A percentile compares a stretch with the other conserved stretches of the same genome.
Conservation (phyloP, 192 early-diverging fungal species). For the Rhizoclosmatium sp. region DNA sequence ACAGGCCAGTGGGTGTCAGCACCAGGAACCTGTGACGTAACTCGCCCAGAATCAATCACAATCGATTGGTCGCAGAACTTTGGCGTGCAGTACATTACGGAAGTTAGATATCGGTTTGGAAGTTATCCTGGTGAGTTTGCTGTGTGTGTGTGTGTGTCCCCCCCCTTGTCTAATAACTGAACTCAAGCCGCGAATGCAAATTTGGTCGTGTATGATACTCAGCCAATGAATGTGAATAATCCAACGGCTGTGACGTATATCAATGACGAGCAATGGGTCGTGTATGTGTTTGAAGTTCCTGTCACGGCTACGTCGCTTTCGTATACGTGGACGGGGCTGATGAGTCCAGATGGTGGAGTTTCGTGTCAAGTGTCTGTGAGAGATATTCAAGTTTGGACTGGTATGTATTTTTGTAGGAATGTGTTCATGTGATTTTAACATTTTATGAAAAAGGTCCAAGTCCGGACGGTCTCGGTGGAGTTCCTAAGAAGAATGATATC, state of each 20-base stretch:
- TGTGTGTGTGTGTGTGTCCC: background rate
- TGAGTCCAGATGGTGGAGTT: constrained; percentile 13
- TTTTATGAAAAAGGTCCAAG: no score
- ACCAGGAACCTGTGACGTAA: constrained; percentile 7
- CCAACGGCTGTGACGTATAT: constrained; percentile 33
- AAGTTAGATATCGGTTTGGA: constrained; percentile 24
- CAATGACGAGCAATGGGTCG: constrained; percentile 15
- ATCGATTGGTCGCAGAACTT: constrained; percentile 26
- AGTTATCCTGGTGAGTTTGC: background rate
- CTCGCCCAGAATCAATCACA: constrained; percentile 3
- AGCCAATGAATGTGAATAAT: constrained; percentile 33
- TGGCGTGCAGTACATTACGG: constrained; percentile 28
- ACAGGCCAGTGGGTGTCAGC: constrained; percentile 16
- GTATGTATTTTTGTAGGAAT: background rate
- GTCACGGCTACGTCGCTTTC: constrained; percentile 25
- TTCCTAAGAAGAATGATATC: background rate
- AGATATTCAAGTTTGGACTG: constrained; percentile 30
- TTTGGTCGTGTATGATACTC: constrained; percentile 30
- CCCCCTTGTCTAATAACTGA: background rate
- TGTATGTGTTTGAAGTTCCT: constrained; percentile 32
- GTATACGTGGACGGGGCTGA: background rate
- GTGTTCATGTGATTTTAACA: no score
- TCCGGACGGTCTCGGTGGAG: constrained; percentile 4
- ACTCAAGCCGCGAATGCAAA: constrained; percentile 6
- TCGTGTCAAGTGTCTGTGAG: constrained; percentile 9